Conservation (phyloP, 2,329 filamentous ascomycete species). For the Coleophoma cylindrospora region DNA sequence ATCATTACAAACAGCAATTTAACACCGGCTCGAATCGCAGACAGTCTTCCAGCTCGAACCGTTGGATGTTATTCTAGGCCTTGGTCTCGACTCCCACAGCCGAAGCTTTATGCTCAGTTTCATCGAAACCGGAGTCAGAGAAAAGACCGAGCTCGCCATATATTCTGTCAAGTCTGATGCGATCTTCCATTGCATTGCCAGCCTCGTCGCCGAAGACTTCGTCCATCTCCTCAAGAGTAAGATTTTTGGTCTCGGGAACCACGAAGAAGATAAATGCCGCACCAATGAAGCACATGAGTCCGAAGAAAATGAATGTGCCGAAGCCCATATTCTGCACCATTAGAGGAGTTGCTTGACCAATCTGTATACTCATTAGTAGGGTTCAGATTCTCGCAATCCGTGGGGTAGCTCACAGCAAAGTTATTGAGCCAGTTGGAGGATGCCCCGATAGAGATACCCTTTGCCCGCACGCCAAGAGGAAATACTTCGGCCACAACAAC, state of each 20-base stretch:
- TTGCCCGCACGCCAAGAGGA: conserved; percentile 61
- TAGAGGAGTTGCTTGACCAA: background rate
- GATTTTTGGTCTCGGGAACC: conserved; percentile 44
- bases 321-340: background rate
- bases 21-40: too few relatives aligned
- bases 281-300: conserved; percentile 53
- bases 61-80: too few relatives aligned
- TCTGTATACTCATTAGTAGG: too few relatives aligned
- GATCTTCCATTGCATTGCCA: background rate
- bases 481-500: conserved; percentile 68
- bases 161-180: background rate
- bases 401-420: conserved; percentile 31
- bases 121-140: too few relatives aligned
- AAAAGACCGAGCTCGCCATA: background rate
- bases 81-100: too few relatives aligned
- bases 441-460: conserved; percentile 62
- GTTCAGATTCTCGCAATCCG: too few relatives aligned
- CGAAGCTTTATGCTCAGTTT: too few relatives aligned
- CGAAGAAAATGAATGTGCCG: conserved; percentile 60
- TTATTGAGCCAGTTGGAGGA: conserved; percentile 57
- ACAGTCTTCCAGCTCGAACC: too few relatives aligned
- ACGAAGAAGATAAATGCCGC: conserved; percentile 42
- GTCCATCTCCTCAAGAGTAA: conserved; percentile 49
- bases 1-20: too few relatives aligned
- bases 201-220: conserved; percentile 52